A percentile compares a stretch with the other conserved stretches of the same genome.
These are phyloP conservation scores for Magnusiomyces tetraspermus DNA, from an alignment of 1,139 yeast genomes.

Conservation along the genomic window DNA sequence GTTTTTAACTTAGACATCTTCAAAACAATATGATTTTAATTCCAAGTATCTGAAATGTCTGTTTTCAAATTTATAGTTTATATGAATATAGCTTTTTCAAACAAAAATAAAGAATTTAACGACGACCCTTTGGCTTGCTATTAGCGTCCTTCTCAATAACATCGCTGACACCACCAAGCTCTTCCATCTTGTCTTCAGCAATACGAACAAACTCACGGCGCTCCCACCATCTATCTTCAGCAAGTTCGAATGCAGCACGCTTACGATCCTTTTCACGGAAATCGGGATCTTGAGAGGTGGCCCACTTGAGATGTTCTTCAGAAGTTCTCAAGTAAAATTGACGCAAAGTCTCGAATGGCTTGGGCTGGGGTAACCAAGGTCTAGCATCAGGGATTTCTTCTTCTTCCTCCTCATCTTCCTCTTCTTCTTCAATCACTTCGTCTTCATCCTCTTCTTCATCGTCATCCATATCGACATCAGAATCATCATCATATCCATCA, in stretches of 20 bases:
- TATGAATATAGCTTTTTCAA: no score
- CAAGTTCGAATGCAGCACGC: slow-evolving; percentile 78
- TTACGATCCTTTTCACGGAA: slow-evolving; percentile 88
- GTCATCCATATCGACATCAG: slow-evolving; percentile 46
- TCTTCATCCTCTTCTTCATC: slow-evolving; percentile 47
- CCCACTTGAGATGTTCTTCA: slow-evolving; percentile 84
- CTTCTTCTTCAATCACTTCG: slow-evolving; percentile 52
- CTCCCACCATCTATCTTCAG: slow-evolving; percentile 98
- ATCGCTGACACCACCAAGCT: slow-evolving; percentile 84
- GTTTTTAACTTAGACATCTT: no score
- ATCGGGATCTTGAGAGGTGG: slow-evolving; percentile 57
- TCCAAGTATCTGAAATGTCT: no score
- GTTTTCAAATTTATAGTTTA: no score
- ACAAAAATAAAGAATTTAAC: slow-evolving; percentile 15
- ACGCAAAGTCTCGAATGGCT: slow-evolving; percentile 80
- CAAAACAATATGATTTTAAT: no score
- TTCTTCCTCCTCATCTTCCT: slow-evolving; percentile 49
- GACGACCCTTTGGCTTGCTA: slow-evolving; percentile 24
- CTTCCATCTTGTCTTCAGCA: slow-evolving; percentile 84
- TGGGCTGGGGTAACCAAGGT: slow-evolving; percentile 97
- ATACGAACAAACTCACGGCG: slow-evolving; percentile 86
- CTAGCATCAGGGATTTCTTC: slow-evolving; percentile 66
- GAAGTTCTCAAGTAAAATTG: slow-evolving; percentile 82
- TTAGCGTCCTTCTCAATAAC: slow-evolving; percentile 74
- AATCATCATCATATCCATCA: slow-evolving; percentile 57